These are phyloP conservation scores for Sanghuangporus baumii DNA, from an alignment of 1,284 basidiomycete species.

Conservation along the genomic window DNA sequence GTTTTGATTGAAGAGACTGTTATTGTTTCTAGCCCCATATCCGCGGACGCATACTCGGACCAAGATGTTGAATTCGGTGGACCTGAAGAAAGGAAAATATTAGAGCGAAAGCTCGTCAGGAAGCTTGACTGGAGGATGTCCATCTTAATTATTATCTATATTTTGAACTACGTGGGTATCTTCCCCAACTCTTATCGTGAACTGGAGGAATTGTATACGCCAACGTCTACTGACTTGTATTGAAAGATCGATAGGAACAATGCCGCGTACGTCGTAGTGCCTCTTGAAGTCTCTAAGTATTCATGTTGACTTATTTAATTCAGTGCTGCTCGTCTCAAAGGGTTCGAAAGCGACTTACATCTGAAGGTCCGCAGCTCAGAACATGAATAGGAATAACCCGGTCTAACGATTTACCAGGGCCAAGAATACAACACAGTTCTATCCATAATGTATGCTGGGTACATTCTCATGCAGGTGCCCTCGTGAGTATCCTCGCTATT, in stretches of 20 bases:
- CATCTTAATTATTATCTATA: slow-evolving; percentile 48
- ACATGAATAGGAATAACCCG: background rate
- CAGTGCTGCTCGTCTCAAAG: slow-evolving; percentile 61
- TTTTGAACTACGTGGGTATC: slow-evolving; percentile 44
- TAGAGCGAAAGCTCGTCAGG: slow-evolving; percentile 41
- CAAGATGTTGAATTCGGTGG: slow-evolving; percentile 39
- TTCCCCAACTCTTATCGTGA: background rate
- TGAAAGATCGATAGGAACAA: slow-evolving; percentile 62
- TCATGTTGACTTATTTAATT: background rate
- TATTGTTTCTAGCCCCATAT: background rate
- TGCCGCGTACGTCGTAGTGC: slow-evolving; percentile 39
- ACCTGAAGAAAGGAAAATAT: slow-evolving; percentile 32
- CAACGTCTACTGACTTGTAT: background rate
- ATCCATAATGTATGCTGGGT: slow-evolving; percentile 54
- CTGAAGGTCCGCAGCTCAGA: slow-evolving; percentile 28
- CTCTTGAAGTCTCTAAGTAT: background rate
- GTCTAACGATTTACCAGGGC: slow-evolving; percentile 29
- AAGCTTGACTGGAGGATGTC: slow-evolving; percentile 46
- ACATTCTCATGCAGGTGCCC: slow-evolving; percentile 30
- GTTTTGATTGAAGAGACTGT: background rate
- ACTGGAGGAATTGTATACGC: background rate
- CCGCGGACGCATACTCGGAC: background rate
- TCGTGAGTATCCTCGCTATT: slow-evolving; percentile 40
- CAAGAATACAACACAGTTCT: slow-evolving; percentile 67
- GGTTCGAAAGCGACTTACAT: slow-evolving; percentile 64